Evolutionary conservation across 2,329 filamentous ascomycete genomes (phyloP).

Genomic region (Dactylonectria estremocensis): DNA sequence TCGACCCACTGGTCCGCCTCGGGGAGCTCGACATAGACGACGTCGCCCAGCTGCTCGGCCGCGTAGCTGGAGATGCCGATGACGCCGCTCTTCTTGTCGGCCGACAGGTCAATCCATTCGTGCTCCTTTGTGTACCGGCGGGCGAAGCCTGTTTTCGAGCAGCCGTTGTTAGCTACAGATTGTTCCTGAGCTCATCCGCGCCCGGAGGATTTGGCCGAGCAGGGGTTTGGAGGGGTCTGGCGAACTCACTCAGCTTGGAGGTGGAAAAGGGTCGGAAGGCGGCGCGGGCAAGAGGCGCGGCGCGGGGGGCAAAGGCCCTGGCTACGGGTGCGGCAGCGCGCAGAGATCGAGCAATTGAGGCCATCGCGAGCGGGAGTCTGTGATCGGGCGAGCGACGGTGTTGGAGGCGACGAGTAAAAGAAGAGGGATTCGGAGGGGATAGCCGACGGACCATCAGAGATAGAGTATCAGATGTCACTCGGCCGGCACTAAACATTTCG

Average conservation of each 20-base stretch:
- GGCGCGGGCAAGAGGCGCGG: constrained; percentile 59
- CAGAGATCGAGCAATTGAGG: constrained; percentile 73
- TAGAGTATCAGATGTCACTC: constrained; percentile 31
- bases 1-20: constrained; percentile 75
- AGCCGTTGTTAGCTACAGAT: background rate
- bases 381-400: background rate
- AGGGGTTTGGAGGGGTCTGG: background rate
- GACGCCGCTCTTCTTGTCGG: constrained; percentile 85
- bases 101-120: constrained; percentile 95
- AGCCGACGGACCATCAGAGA: constrained; percentile 27
- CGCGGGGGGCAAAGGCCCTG: constrained; percentile 57
- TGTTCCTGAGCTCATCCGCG: background rate
- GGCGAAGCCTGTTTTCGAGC: constrained; percentile 60
- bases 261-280: constrained; percentile 60
- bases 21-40: constrained; percentile 97
- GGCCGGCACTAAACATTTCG: constrained; percentile 27
- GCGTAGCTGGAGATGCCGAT: constrained; percentile 93
- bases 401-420: constrained; percentile 14
- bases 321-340: constrained; percentile 65
- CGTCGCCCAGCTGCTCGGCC: constrained; percentile 92
- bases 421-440: constrained; percentile 26
- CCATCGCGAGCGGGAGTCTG: constrained; percentile 61
- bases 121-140: constrained; percentile 98
- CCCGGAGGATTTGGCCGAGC: constrained; percentile 17
- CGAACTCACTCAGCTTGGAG: constrained; percentile 54